Evolutionary conservation across 768 basidiomycete genomes (phyloP), one percentile per base, ranked within the genome.

Genomic region (Lepiota subincarnata): DNA sequence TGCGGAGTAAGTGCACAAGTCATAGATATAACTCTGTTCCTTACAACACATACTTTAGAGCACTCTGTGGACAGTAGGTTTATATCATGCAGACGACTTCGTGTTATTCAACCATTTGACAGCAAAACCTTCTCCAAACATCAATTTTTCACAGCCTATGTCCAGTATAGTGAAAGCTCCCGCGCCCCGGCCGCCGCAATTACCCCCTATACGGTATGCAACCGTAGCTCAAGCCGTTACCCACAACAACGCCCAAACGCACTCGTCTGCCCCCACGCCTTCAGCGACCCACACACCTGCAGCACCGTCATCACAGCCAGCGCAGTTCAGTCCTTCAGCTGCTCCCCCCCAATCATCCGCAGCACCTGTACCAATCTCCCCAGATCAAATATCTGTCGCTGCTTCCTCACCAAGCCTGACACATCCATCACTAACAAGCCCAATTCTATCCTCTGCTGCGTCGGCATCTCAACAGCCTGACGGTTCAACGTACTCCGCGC

Each of bases 181-280:
- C 59, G 74, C 80, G 50, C 78, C 76, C 55, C 81, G 76, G 50
- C 63, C 66, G 60, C 81, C 80, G 59, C 76, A 77, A 18, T 68
- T 91, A 53, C 88, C 92, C 40, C 88, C 92, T 11, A 89, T 95
- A 64, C 79, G 89, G 46, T 97, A 97, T 66, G 87, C 96, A 28
- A 83, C 92, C n/a, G 93, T 92, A 0, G 95, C 93, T 2, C 94
- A 92, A 12, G 78, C 77, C 2, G 72, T 79, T 22, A 53, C 52
- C 18, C 50, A 52, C 14, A 54, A n/a, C 38, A 41, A 45, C 6
- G 36, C 24, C 53, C 72, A 77, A 50, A 64, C 71, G 11, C 66
- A 74, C 48, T 59, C 68, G 79, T 0, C 64, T 16, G 85, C 83
- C 7, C 86, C 87, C 7, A 52, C 71, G 53, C 60, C 71, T 48